These are phyloP conservation scores for Dinochytrium kinnereticum DNA, from an alignment of 371 early-diverging fungal genomes.

Conservation along the genomic window DNA sequence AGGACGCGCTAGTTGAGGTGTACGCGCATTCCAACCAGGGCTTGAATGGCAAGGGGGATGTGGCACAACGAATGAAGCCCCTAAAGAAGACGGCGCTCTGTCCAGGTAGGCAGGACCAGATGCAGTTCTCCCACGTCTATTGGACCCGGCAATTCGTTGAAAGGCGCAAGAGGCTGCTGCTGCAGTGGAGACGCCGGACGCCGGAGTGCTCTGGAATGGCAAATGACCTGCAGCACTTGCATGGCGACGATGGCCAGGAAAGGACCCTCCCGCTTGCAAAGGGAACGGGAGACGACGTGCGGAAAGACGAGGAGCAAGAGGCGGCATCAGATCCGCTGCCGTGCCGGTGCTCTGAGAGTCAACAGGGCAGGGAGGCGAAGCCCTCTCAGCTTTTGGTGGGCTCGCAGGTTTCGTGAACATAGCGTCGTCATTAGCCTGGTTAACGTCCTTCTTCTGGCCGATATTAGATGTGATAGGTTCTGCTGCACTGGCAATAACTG, in stretches of 20 bases:
- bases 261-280: neutral
- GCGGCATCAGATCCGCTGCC: no score
- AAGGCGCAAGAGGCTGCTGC: neutral
- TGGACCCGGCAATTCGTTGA: neutral
- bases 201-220: neutral
- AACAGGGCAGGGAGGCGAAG: no score
- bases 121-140: neutral
- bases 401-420: neutral
- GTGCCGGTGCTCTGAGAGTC: no score
- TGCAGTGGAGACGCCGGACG: neutral
- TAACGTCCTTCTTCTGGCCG: no score
- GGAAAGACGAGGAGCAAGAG: neutral
- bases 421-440: no score
- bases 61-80: no score
- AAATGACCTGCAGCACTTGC: neutral
- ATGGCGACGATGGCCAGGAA: neutral
- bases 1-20: no score
- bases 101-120: neutral
- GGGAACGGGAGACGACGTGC: neutral
- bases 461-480: no score
- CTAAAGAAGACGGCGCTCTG: neutral
- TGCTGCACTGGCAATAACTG: no score
- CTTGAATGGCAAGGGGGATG: no score
- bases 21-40: no score
- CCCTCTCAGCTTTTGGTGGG: neutral